Base-by-base conservation (phyloP, 1,139 yeast species). In the Meyerozyma guilliermondii region DNA sequence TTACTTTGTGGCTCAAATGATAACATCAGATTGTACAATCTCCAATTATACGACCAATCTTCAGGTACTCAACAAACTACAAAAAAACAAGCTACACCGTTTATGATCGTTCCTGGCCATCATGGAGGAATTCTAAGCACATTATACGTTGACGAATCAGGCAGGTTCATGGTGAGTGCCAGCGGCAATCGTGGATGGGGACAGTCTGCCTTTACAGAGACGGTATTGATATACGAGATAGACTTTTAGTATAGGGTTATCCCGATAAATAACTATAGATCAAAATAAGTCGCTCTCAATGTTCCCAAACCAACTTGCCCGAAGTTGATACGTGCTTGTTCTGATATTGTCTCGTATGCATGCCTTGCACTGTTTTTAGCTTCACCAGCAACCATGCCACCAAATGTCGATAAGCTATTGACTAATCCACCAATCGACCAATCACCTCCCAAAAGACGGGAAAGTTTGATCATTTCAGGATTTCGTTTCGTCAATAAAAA, bases 161-260 rank as follows among this genome's bases (percentile, higher is more conserved):
- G 95, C 38, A 68, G 92, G 50, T 92, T 87, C 60, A 74, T 92
- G 81, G 78, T 91, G 11, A 84, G 96, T 56, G 83, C 98, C 1
- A 86, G 96, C 62, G 98, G 98, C 7, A 87, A 86, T 52, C 76
- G 98, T 56, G 98, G 98, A 4, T 91, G 97, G 97, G 78, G 77
- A 1, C 92, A 85, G 55, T 87, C 95, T 3, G 66, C 71, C 28
- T 77, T 82, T 35, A 85, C 95, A 0, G 98, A 92, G 48, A 77
- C 83, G 24, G 86, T 87, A 7, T 74, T 89, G 53, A 72, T 89
- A 35, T 91, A 89, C 60, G 95, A 89, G 57, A 81, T 91, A 35
- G 76, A 71, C 42, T 65, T 64, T 48, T 68, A 60, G n/a, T n/a
- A n/a, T n/a, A n/a, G n/a, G n/a, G n/a, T n/a, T n/a, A n/a, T n/a